phyloP scores from a whole-genome alignment of 164 flowering plant genomes.

The Umbellularia californica region DNA sequence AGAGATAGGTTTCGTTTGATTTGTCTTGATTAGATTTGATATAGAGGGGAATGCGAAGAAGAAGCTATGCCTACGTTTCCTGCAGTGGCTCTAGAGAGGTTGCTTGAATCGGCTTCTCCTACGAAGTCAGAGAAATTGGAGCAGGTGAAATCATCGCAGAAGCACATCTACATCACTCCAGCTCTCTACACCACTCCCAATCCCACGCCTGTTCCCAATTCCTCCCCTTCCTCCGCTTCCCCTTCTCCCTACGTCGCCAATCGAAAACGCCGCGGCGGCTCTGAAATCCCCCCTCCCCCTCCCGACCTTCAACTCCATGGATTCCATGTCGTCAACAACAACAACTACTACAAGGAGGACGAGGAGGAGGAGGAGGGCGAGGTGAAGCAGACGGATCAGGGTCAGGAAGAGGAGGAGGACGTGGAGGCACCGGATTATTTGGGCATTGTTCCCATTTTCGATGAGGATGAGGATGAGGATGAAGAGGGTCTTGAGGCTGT shows the following conservation, averaged over 20 bases:
- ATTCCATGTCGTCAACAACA: neutral
- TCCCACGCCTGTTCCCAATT: conserved; percentile 69
- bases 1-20: too few species aligned
- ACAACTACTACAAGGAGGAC: neutral
- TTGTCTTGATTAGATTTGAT: too few species aligned
- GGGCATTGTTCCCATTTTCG: too few species aligned
- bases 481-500: neutral
- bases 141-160: neutral
- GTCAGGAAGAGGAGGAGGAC: neutral
- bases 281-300: neutral
- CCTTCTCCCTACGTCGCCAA: conserved; percentile 74
- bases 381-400: neutral
- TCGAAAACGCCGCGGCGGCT: conserved; percentile 49
- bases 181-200: conserved; percentile 69
- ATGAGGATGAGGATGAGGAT: neutral
- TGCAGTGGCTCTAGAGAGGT: conserved; percentile 63
- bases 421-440: too few species aligned
- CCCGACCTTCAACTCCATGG: neutral
- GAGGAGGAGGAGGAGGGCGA: neutral
- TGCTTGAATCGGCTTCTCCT: conserved; percentile 50
- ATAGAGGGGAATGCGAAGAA: neutral
- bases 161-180: conserved; percentile 37
- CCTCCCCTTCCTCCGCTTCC: conserved; percentile 59
- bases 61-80: conserved; percentile 66
- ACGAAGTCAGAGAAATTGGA: conserved; percentile 2